Base-by-base conservation (phyloP, 2,329 filamentous ascomycete genomes). In the Talaromyces sp. region DNA sequence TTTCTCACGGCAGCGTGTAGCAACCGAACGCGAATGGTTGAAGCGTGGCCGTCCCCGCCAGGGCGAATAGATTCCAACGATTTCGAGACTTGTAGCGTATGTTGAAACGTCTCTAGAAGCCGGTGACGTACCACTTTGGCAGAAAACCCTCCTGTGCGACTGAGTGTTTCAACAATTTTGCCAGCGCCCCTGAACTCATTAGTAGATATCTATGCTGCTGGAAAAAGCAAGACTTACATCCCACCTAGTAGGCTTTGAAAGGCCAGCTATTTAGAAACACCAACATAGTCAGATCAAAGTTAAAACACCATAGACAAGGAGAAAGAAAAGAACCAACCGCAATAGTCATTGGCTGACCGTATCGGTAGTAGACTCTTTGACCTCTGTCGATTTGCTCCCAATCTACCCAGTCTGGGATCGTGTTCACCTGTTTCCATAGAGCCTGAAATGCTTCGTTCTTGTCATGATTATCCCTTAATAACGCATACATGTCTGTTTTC, bases 311-410 rank as follows among this genome's bases (percentile, higher is more conserved):
- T 25, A 25, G 3, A 47, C 52, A 44, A 30, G 2, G 22, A 8
- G 3, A 22, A 68, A 30, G 53, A 72, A 72, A 27, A 15, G 25
- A 9, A 69, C 72, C 65, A 42, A 73, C 72, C 27, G 67, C 85
- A 8, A 86, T 88, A 22, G 92, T 73, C 25, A 84, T 83, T 0
- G 88, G 84, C 0, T 85, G 86, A 19, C 85, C 88, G 72, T 92
- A 93, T 39, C 90, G 84, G 72, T 91, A 92, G 69, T 92, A 91
- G 0, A 92, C 84, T 66, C 89, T 84, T 71, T 93, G 90, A 0
- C 90, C 90, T 68, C 90, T 81, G 62, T 82, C 79, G 60, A 93
- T 88, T 70, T 92, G 88, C 1, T 83, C 82, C 89, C 89, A 93
- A 70, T 92, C 85, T 2, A 93, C 90, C 89, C 89, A 93, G 0